Percentiles rank a stretch among this genome's conserved stretches.
These are phyloP conservation scores for Hortiboletus campestris DNA, from an alignment of 768 basidiomycete species.

Conservation along the genomic window DNA sequence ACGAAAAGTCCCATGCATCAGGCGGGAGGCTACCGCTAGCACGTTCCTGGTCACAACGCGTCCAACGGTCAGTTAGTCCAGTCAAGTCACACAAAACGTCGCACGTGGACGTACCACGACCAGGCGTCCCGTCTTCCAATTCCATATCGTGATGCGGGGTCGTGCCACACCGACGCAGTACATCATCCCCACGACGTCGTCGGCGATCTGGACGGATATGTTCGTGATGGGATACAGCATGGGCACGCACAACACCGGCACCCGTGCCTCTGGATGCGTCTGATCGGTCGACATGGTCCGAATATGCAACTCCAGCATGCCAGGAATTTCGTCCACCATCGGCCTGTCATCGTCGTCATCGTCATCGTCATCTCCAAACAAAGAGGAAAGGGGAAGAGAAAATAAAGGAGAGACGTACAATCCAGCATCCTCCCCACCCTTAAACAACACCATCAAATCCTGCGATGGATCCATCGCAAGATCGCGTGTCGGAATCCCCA, in stretches of 20 bases:
- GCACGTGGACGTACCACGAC: constrained; percentile 40
- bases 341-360: background rate
- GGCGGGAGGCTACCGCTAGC: constrained; percentile 22
- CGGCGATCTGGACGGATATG: constrained; percentile 49
- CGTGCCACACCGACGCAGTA: constrained; percentile 29
- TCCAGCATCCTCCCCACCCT: constrained; percentile 16
- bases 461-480: constrained; percentile 68
- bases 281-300: constrained; percentile 43
- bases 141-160: constrained; percentile 41
- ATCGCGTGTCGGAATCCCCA: constrained; percentile 47
- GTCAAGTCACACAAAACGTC: background rate
- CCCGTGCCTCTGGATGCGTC: constrained; percentile 42
- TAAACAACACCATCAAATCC: constrained; percentile 50
- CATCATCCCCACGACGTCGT: constrained; percentile 53
- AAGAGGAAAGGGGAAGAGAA: too few relatives aligned
- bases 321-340: too few relatives aligned
- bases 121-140: constrained; percentile 46
- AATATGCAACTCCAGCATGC: constrained; percentile 37
- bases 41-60: constrained; percentile 31
- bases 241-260: constrained; percentile 27
- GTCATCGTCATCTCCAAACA: too few relatives aligned
- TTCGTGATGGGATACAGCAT: constrained; percentile 23
- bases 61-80: background rate
- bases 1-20: constrained; percentile 43
- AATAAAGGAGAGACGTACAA: constrained; percentile 9